Evolutionary conservation across 331 rosid species (phyloP).

Genomic region (Arachis monticola): DNA sequence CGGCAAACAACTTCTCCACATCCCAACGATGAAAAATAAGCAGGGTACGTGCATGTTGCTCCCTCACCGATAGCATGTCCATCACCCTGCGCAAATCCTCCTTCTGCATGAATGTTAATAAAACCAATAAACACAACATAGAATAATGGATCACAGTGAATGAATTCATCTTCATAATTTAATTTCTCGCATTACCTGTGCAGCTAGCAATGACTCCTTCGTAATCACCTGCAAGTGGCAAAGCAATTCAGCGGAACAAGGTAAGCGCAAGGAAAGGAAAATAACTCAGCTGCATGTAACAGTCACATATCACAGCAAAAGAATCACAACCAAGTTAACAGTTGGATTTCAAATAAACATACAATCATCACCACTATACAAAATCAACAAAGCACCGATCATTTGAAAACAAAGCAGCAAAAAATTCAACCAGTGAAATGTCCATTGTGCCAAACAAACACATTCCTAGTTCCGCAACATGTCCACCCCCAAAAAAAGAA

Average conservation of each 20-base stretch:
- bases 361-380: background rate
- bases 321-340: background rate
- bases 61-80: slow-evolving; percentile 77
- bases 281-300: slow-evolving; percentile 20
- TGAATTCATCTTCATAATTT: background rate
- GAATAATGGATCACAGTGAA: background rate
- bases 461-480: background rate
- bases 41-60: slow-evolving; percentile 89
- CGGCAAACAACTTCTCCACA: slow-evolving; percentile 70
- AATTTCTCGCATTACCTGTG: slow-evolving; percentile 64
- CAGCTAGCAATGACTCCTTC: slow-evolving; percentile 70
- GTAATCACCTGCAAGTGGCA: slow-evolving; percentile 74
- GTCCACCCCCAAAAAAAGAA: background rate
- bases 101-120: slow-evolving; percentile 54
- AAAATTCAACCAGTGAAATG: background rate
- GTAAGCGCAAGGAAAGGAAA: slow-evolving; percentile 26
- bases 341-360: background rate
- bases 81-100: slow-evolving; percentile 89
- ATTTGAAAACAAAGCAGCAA: background rate
- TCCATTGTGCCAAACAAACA: background rate
- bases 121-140: slow-evolving; percentile 10
- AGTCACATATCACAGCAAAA: slow-evolving; percentile 1
- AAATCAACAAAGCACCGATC: slow-evolving; percentile 25
- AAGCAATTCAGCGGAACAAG: slow-evolving; percentile 30
- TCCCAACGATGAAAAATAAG: slow-evolving; percentile 94